Evolutionary conservation across 805 yeast genomes (phyloP).

Genomic region (Yarrowia bubula): DNA sequence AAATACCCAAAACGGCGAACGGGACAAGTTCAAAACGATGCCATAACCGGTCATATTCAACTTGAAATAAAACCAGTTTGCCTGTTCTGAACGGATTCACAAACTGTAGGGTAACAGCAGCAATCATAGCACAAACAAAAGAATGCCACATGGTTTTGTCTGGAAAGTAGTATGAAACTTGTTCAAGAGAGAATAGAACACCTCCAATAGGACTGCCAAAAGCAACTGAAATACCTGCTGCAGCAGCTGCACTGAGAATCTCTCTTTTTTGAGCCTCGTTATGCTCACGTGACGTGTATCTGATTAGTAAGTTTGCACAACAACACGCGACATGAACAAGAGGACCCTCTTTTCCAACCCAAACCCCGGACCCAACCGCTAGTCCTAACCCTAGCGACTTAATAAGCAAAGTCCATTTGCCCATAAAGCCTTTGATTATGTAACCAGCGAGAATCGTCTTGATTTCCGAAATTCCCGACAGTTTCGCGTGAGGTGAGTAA

Average conservation of each 20-base stretch:
- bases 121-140: conserved; percentile 73
- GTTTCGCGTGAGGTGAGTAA: conserved; percentile 44
- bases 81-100: conserved; percentile 53
- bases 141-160: conserved; percentile 77
- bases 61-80: conserved; percentile 60
- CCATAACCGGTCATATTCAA: conserved; percentile 70
- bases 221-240: conserved; percentile 82
- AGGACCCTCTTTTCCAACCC: conserved; percentile 89
- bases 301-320: conserved; percentile 45
- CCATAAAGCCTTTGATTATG: conserved; percentile 53
- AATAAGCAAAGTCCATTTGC: conserved; percentile 49
- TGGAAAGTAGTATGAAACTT: conserved; percentile 60
- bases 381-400: conserved; percentile 60
- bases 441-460: conserved; percentile 67
- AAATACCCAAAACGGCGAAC: conserved; percentile 63
- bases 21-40: conserved; percentile 67
- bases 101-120: conserved; percentile 58
- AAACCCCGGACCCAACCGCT: conserved; percentile 71
- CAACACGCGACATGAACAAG: conserved; percentile 75
- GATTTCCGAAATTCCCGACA: conserved; percentile 73
- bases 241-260: conserved; percentile 68
- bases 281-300: conserved; percentile 37
- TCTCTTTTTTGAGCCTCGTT: conserved; percentile 66
- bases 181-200: conserved; percentile 72
- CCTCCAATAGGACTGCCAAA: conserved; percentile 89